Conservation (phyloP, 345 rosid species). For the Populus davidiana region DNA sequence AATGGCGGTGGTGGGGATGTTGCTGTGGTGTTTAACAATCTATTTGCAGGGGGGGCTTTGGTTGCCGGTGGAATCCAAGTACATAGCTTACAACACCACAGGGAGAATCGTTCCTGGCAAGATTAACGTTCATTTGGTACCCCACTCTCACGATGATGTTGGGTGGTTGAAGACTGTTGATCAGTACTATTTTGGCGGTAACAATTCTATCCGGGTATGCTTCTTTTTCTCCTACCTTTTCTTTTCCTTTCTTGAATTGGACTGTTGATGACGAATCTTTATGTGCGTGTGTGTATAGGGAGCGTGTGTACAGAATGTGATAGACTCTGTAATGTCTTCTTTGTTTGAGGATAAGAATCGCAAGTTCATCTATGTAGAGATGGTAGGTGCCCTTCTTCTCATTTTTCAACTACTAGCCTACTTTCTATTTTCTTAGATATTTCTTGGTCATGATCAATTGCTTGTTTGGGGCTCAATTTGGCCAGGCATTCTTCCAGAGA, state of each 20-base stretch:
- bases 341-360: conserved; percentile 78
- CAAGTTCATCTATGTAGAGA: conserved; percentile 87
- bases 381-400: conserved; percentile 33
- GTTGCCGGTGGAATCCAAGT: conserved; percentile 33
- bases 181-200: conserved; percentile 86
- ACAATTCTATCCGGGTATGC: conserved; percentile 78
- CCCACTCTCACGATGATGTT: conserved; percentile 94
- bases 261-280: not conserved
- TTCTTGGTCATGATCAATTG: not conserved
- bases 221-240: not conserved
- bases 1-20: too few species aligned
- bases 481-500: conserved; percentile 83
- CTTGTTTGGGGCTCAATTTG: not conserved
- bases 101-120: conserved; percentile 55
- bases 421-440: not conserved
- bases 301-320: conserved; percentile 88
- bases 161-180: conserved; percentile 98
- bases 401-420: not conserved
- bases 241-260: not conserved
- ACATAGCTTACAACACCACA: conserved; percentile 68
- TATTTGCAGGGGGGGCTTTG: conserved; percentile 16
- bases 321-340: conserved; percentile 82
- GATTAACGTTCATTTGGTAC: conserved; percentile 89
- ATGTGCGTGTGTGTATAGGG: conserved; percentile 41
- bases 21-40: not conserved